Evolutionary conservation across 345 rosid genomes (phyloP).

Genomic region (Populus tremula): DNA sequence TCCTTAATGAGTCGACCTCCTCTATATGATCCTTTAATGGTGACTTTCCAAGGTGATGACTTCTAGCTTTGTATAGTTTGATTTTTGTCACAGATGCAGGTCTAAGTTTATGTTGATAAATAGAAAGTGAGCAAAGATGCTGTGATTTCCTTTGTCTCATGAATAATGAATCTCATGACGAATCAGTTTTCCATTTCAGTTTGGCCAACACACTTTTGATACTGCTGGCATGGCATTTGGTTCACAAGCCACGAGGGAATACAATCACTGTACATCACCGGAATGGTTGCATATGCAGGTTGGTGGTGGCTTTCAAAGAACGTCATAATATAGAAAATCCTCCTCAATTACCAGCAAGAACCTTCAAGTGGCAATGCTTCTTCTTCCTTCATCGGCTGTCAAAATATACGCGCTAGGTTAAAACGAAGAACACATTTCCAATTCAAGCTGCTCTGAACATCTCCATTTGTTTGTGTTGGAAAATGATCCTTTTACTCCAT

Average conservation of each 20-base stretch:
- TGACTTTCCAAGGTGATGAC: background rate
- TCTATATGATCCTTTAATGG: background rate
- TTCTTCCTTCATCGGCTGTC: slow-evolving; percentile 13
- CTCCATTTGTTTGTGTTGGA: slow-evolving; percentile 27
- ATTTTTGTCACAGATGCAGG: background rate
- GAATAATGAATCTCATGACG: background rate
- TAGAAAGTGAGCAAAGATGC: background rate
- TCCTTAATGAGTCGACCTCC: background rate
- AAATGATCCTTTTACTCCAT: slow-evolving; percentile 24
- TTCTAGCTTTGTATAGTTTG: slow-evolving; percentile 4
- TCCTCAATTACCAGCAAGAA: slow-evolving; percentile 30
- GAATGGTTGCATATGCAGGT: slow-evolving; percentile 94
- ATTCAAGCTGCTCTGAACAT: slow-evolving; percentile 26
- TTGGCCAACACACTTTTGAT: slow-evolving; percentile 63
- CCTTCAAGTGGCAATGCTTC: slow-evolving; percentile 21
- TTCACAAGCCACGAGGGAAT: slow-evolving; percentile 63
- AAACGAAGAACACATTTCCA: slow-evolving; percentile 22
- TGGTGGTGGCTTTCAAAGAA: slow-evolving; percentile 66
- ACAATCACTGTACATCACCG: slow-evolving; percentile 59
- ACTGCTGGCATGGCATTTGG: slow-evolving; percentile 52
- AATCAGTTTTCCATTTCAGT: slow-evolving; percentile 40
- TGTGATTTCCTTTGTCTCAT: background rate
- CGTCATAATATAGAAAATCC: slow-evolving; percentile 29
- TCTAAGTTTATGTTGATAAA: background rate
- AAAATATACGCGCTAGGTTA: slow-evolving; percentile 24